A percentile compares a stretch with the other conserved stretches of the same genome.
Conservation (phyloP, 352 stramenopile genomes). For the Globisporangium paroecandrum region DNA sequence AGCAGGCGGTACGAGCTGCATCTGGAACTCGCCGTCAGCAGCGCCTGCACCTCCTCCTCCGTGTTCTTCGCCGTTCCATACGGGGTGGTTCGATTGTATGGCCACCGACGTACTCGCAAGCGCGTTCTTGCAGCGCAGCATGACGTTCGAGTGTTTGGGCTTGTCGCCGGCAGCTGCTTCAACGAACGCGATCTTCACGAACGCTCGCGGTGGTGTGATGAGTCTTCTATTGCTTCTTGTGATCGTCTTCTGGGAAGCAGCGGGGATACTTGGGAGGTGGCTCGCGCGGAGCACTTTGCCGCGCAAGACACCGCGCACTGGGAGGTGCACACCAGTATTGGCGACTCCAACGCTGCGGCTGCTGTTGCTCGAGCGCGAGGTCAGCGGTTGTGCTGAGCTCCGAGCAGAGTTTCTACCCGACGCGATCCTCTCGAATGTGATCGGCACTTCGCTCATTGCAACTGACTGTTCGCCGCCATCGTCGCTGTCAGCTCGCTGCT, state of each 20-base stretch:
- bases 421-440: slow-evolving; percentile 27
- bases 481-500: slow-evolving; percentile 20
- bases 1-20: slow-evolving; percentile 32
- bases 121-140: slow-evolving; percentile 64
- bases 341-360: neutral
- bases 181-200: slow-evolving; percentile 54
- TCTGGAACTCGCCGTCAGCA: slow-evolving; percentile 32
- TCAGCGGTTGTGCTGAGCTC: neutral
- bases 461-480: slow-evolving; percentile 35
- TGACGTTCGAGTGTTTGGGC: slow-evolving; percentile 25
- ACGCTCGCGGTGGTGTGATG: slow-evolving; percentile 25
- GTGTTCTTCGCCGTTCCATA: slow-evolving; percentile 34
- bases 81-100: slow-evolving; percentile 25
- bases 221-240: neutral
- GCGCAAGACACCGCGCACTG: slow-evolving; percentile 35
- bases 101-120: slow-evolving; percentile 35
- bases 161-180: slow-evolving; percentile 25
- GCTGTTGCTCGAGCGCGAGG: neutral
- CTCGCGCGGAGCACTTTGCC: slow-evolving; percentile 43
- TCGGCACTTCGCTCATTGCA: slow-evolving; percentile 40
- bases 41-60: neutral
- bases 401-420: neutral
- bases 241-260: neutral
- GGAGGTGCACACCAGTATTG: slow-evolving; percentile 3
- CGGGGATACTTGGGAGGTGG: slow-evolving; percentile 23